A percentile compares a stretch with the other conserved stretches of the same genome.
Evolutionary conservation across 306 rosid species (phyloP).

Genomic region (Alnus rubra): DNA sequence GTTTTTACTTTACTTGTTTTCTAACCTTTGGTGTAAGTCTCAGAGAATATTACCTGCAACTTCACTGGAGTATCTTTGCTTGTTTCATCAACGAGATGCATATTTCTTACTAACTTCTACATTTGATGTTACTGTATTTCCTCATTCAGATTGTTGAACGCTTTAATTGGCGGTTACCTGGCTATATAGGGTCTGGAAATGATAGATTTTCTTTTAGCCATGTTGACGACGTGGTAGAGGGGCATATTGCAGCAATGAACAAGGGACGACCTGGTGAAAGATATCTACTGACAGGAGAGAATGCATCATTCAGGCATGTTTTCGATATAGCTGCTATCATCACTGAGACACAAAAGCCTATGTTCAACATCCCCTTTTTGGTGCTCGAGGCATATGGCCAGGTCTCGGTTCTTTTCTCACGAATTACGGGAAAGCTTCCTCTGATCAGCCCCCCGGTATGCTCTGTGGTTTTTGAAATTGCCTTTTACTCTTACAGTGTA

Average conservation of each 20-base stretch:
- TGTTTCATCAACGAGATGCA: conserved; percentile 1
- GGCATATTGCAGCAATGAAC: conserved; percentile 71
- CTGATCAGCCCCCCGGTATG: conserved; percentile 89
- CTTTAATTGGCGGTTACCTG: conserved; percentile 81
- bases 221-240: conserved; percentile 84
- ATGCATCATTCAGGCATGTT: conserved; percentile 70
- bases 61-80: neutral
- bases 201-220: conserved; percentile 78
- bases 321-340: conserved; percentile 73
- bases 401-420: conserved; percentile 55
- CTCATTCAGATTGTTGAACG: conserved; percentile 65
- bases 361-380: conserved; percentile 66
- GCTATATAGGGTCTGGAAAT: conserved; percentile 70
- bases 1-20: neutral
- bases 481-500: neutral
- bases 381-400: conserved; percentile 71
- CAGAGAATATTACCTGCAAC: neutral
- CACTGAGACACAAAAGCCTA: conserved; percentile 61
- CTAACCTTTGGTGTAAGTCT: neutral
- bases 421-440: conserved; percentile 73
- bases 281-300: conserved; percentile 84
- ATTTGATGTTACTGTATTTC: conserved; percentile 19
- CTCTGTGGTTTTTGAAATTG: conserved; percentile 25
- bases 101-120: neutral
- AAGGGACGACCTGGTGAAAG: conserved; percentile 70